Base-by-base conservation (phyloP, 169 alveolate genomes). In the Cryptosporidium sp. region DNA sequence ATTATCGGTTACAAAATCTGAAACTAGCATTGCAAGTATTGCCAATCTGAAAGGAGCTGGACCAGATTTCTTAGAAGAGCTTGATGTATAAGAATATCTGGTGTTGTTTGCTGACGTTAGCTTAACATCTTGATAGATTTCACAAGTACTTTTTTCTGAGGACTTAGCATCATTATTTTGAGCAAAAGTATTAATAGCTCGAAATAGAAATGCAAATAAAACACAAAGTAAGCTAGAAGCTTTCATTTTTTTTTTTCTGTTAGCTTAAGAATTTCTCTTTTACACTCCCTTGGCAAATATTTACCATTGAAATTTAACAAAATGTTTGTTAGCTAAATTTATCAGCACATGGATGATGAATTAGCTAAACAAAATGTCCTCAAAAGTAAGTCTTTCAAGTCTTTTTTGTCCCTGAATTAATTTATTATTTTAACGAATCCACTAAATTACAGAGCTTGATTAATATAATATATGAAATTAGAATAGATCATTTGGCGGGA, bases 401-500 rank as follows among this genome's bases (percentile, higher is more conserved):
- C 18, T 9, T 56, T 56, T 12, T 6, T 23, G 21, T 1, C n/a
- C 8, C 6, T 8, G 35, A 21, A 23, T 21, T 7, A 56, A 56
- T 56, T 56, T 56, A 56, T 56, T 56, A 56, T 12, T 8, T 12
- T 18, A 56, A 56, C 37, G 65, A 56, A 56, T 21, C n/a, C 10
- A 56, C 65, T 6, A 56, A 21, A 56, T 56, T 56, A 21, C 26
- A 56, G n/a, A 23, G n/a, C 37, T 9, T 23, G 21, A 56, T 12
- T n/a, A 56, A 56, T 56, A 12, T 56, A 3, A 18, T 56, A 21
- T n/a, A 56, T 9, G 7, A 65, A 65, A 42, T 45, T 45, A 69
- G 80, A 48, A 52, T 73, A 73, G 86, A 73, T 73, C 86, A 73
- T 73, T 33, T 73, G 86, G 86, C 86, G 86, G 86, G 39, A 72